Conservation (phyloP, 2,329 filamentous ascomycete species). For the Trichoderma koningiopsis region DNA sequence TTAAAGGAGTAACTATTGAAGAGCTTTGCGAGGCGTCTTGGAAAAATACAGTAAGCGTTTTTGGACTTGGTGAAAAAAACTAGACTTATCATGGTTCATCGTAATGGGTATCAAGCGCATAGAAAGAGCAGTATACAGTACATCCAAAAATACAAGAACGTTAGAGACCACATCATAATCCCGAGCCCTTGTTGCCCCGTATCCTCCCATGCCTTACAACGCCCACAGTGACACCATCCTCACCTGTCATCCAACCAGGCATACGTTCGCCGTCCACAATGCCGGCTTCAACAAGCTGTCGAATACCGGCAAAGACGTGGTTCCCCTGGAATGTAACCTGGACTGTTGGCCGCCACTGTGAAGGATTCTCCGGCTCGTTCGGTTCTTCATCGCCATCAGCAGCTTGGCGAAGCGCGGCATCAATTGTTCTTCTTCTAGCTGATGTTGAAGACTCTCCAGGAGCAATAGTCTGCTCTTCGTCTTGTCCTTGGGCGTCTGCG, state of each 20-base stretch:
- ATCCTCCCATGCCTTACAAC: conserved; percentile 69
- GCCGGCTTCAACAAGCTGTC: conserved; percentile 75
- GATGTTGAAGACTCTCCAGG: conserved; percentile 28
- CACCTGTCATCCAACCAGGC: conserved; percentile 90
- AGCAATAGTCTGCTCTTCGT: conserved; percentile 31
- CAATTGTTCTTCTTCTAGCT: conserved; percentile 41
- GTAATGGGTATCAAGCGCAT: conserved; percentile 38
- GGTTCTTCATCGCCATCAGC: conserved; percentile 33
- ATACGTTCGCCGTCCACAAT: conserved; percentile 75
- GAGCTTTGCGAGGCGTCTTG: conserved; percentile 86
- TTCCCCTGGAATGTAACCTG: conserved; percentile 71
- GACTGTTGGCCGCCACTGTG: conserved; percentile 44
- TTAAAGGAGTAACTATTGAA: conserved; percentile 78
- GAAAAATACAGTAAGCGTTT: conserved; percentile 79
- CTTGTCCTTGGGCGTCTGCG: conserved; percentile 27
- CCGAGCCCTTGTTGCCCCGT: conserved; percentile 58
- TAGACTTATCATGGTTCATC: conserved; percentile 16
- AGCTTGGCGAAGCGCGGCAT: conserved; percentile 39
- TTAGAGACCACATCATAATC: conserved; percentile 43
- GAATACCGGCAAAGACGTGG: conserved; percentile 80
- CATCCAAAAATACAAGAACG: conserved; percentile 31
- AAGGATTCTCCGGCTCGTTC: conserved; percentile 29
- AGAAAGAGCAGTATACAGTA: conserved; percentile 27
- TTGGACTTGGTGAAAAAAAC: conserved; percentile 59
- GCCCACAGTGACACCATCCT: conserved; percentile 76